Conservation (phyloP, 2,329 filamentous ascomycete species). For the Aureobasidium zeae region DNA sequence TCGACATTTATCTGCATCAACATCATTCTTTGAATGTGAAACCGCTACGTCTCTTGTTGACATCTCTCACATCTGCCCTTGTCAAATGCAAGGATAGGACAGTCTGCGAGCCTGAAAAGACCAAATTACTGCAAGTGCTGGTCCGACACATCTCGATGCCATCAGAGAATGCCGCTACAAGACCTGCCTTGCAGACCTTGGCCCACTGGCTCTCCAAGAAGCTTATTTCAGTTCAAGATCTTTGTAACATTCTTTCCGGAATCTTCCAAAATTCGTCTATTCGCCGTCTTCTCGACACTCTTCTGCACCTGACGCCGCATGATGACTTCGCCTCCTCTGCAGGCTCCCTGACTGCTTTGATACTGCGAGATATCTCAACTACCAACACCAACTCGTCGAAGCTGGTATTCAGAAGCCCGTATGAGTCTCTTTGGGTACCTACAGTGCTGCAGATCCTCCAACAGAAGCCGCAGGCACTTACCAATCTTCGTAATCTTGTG, state of each 20-base stretch:
- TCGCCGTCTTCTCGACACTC: background rate
- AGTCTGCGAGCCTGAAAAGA: constrained; percentile 1
- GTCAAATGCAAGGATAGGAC: constrained; percentile 22
- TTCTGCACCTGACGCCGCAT: constrained; percentile 10
- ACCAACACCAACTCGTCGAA: background rate
- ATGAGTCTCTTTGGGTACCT: constrained; percentile 29
- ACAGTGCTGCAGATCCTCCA: constrained; percentile 29
- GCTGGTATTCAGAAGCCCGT: constrained; percentile 8
- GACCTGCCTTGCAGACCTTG: constrained; percentile 59
- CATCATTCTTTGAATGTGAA: constrained; percentile 38
- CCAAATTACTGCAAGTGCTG: constrained; percentile 6
- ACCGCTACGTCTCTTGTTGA: constrained; percentile 38
- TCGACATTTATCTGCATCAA: constrained; percentile 35
- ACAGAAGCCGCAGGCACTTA: constrained; percentile 29
- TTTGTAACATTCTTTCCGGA: background rate
- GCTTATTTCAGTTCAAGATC: constrained; percentile 33
- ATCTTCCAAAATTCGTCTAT: background rate
- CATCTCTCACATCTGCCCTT: constrained; percentile 32
- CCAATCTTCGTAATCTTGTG: constrained; percentile 37
- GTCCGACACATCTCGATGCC: constrained; percentile 22
- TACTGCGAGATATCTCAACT: constrained; percentile 22
- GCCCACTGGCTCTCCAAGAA: constrained; percentile 57
- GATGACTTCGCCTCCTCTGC: constrained; percentile 26
- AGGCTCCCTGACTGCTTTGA: constrained; percentile 13
- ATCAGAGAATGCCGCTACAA: constrained; percentile 37